phyloP scores from a whole-genome alignment of 2,329 filamentous ascomycete species.

The Elsinoe australis region DNA sequence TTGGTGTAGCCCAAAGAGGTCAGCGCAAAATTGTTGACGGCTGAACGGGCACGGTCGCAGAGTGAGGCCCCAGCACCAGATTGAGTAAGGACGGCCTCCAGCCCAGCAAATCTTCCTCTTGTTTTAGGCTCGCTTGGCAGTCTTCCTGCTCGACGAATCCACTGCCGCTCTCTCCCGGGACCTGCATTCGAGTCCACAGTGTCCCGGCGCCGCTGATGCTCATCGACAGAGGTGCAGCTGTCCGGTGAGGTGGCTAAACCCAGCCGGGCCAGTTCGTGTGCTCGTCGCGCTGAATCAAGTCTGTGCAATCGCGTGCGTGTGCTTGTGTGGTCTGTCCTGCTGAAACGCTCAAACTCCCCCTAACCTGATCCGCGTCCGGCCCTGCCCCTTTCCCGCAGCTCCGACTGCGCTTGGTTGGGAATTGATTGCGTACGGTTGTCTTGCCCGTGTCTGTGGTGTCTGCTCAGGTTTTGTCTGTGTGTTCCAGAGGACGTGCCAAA shows the following conservation, averaged over 20 bases:
- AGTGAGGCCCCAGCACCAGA: not conserved
- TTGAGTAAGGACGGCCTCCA: not conserved
- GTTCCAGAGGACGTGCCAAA: slow-evolving; percentile 2
- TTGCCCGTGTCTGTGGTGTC: slow-evolving; percentile 7
- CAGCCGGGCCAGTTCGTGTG: not conserved
- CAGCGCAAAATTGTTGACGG: slow-evolving; percentile 7
- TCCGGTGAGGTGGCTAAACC: not conserved
- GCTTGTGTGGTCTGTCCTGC: slow-evolving; percentile 8
- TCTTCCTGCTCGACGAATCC: not conserved
- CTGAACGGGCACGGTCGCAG: slow-evolving; percentile 7
- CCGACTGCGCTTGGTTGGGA: slow-evolving; percentile 7
- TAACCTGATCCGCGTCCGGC: not conserved
- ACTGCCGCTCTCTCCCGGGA: slow-evolving; percentile 9
- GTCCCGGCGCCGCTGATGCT: slow-evolving; percentile 11
- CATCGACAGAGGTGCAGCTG: slow-evolving; percentile 16
- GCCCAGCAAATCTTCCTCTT: not conserved
- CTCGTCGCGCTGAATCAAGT: slow-evolving; percentile 5
- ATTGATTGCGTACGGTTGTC: slow-evolving; percentile 13
- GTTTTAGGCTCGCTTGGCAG: not conserved
- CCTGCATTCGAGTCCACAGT: slow-evolving; percentile 6
- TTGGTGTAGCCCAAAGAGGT: not conserved
- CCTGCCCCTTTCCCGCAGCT: slow-evolving; percentile 10
- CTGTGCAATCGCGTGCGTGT: slow-evolving; percentile 14
- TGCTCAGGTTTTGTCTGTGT: not conserved
- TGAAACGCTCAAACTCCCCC: slow-evolving; percentile 13